Evolutionary conservation across 345 rosid genomes (phyloP).

Genomic region (Litchi chinensis): DNA sequence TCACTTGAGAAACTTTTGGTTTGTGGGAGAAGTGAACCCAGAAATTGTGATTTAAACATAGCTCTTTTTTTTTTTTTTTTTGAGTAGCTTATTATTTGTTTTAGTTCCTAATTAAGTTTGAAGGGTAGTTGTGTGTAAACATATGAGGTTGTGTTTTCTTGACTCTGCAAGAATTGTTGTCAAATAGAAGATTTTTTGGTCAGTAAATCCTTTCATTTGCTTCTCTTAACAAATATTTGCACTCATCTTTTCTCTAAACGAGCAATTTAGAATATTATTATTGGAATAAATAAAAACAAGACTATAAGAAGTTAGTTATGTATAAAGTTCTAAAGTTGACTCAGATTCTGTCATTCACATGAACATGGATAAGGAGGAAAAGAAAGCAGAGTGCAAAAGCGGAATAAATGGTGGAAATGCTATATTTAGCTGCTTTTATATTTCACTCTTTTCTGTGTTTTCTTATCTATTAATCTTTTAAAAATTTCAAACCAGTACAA

Average conservation of each 20-base stretch:
- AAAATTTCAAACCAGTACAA: not conserved
- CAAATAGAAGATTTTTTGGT: not conserved
- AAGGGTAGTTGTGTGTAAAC: not conserved
- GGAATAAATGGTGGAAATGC: not conserved
- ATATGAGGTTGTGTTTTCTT: not conserved
- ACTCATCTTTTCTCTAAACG: not conserved
- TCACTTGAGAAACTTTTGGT: not conserved
- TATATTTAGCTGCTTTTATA: slow-evolving; percentile 5
- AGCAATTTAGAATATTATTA: not conserved
- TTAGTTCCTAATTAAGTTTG: not conserved
- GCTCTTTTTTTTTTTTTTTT: not conserved
- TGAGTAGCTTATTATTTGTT: not conserved
- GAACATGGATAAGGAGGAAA: slow-evolving; percentile 15
- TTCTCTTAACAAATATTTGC: not conserved
- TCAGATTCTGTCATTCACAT: slow-evolving; percentile 17
- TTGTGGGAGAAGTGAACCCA: not conserved
- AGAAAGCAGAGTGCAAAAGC: not conserved
- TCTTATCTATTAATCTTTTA: not conserved
- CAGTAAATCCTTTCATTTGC: not conserved
- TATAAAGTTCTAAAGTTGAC: not conserved
- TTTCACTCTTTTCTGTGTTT: not conserved
- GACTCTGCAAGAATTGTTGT: not conserved
- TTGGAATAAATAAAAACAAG: not conserved
- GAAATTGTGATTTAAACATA: not conserved
- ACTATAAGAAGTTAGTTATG: not conserved